Evolutionary conservation across 2,329 filamentous ascomycete species (phyloP).

Genomic region (Myriosclerotinia scirpicola): DNA sequence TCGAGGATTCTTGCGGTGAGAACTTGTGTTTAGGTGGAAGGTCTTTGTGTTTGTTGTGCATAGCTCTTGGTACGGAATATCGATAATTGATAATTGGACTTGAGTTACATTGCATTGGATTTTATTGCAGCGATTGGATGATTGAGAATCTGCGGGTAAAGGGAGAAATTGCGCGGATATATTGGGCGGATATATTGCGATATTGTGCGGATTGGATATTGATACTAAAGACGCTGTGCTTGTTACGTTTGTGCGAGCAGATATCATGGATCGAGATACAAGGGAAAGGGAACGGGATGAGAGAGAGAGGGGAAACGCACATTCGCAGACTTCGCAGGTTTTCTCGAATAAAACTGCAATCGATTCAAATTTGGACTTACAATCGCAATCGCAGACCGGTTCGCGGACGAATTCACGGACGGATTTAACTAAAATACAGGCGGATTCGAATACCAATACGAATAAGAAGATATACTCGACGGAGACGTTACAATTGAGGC

Average conservation of each 20-base stretch:
- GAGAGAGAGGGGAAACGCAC: background rate
- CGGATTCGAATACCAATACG: background rate
- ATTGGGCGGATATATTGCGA: too few species aligned
- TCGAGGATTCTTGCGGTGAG: too few species aligned
- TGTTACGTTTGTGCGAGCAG: constrained; percentile 16
- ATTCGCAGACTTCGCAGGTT: too few species aligned
- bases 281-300: background rate
- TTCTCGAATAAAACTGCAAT: too few species aligned
- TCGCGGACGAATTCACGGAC: background rate
- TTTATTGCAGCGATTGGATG: too few species aligned
- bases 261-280: background rate
- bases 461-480: background rate
- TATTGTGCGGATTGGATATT: too few species aligned
- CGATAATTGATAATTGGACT: background rate
- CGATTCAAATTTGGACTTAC: background rate
- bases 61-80: background rate
- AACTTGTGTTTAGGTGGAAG: too few species aligned
- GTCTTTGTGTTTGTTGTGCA: too few species aligned
- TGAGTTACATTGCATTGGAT: too few species aligned
- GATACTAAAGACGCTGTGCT: background rate
- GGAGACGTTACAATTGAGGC: background rate
- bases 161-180: too few species aligned
- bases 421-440: background rate
- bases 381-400: background rate
- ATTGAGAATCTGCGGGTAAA: too few species aligned